phyloP scores from a whole-genome alignment of 2,329 filamentous ascomycete species.

The Karstenula rhodostoma region DNA sequence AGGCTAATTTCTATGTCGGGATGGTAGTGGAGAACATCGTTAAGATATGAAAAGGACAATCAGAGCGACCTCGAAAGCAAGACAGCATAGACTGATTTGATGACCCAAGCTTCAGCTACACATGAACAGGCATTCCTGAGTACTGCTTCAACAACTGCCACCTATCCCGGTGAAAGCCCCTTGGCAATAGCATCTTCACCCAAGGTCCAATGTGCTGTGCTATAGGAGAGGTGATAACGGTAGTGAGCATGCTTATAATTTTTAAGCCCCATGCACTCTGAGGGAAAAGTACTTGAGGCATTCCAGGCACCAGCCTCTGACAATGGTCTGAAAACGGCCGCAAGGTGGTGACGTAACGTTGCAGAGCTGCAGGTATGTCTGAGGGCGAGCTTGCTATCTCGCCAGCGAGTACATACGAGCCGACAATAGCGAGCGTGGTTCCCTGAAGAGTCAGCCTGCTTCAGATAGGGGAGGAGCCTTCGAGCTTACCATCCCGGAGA shows the following conservation, averaged over 20 bases:
- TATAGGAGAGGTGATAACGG: constrained; percentile 19
- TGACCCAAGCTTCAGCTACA: background rate
- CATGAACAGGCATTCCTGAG: background rate
- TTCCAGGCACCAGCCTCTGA: constrained; percentile 35
- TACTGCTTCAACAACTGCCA: constrained; percentile 11
- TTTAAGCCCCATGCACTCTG: constrained; percentile 35
- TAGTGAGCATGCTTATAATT: constrained; percentile 27
- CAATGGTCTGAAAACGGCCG: constrained; percentile 32
- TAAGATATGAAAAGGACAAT: background rate
- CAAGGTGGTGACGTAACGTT: constrained; percentile 30
- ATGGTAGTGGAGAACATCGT: too few species aligned
- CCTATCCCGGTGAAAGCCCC: background rate
- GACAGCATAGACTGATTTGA: background rate
- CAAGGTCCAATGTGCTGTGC: background rate
- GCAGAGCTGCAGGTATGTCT: constrained; percentile 32
- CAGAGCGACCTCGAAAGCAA: background rate
- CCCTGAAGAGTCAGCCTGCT: constrained; percentile 27
- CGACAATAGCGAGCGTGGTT: constrained; percentile 46
- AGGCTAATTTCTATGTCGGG: too few species aligned
- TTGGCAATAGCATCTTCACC: constrained; percentile 3
- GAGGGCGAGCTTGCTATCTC: constrained; percentile 37
- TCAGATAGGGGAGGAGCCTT: too few species aligned
- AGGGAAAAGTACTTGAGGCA: constrained; percentile 35
- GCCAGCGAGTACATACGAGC: constrained; percentile 51
- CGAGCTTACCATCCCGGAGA: constrained; percentile 37